Evolutionary conservation across 108 stramenopile genomes (phyloP).

Genomic region (Heterococcus sp.): DNA sequence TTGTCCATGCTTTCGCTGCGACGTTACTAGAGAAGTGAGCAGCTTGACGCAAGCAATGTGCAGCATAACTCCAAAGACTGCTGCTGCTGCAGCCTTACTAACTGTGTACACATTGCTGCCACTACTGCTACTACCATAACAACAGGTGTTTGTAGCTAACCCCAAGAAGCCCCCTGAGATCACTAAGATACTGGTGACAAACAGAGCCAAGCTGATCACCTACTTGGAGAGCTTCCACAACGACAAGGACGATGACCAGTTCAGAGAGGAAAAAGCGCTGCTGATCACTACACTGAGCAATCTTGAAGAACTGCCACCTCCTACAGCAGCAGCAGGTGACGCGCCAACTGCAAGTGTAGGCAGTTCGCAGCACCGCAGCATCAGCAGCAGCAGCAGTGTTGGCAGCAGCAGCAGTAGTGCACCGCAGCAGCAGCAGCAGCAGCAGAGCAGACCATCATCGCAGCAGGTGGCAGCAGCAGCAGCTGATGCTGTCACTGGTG

Average conservation of each 20-base stretch:
- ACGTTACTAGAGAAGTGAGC: too few relatives aligned
- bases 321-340: too few relatives aligned
- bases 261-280: constrained; percentile 89
- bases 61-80: too few relatives aligned
- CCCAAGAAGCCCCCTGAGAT: constrained; percentile 91
- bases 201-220: constrained; percentile 81
- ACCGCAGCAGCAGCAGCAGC: background rate
- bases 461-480: background rate
- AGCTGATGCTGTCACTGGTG: background rate
- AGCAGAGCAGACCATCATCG: background rate
- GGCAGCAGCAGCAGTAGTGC: too few relatives aligned
- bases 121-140: too few relatives aligned
- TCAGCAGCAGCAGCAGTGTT: too few relatives aligned
- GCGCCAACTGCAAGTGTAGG: too few relatives aligned
- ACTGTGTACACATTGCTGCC: too few relatives aligned
- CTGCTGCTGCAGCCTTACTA: too few relatives aligned
- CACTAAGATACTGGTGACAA: constrained; percentile 79
- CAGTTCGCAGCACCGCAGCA: too few relatives aligned
- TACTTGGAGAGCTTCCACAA: constrained; percentile 86
- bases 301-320: constrained; percentile 4
- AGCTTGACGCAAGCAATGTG: too few relatives aligned
- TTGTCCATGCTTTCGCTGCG: too few relatives aligned
- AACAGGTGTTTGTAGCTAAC: constrained; percentile 90
- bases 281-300: constrained; percentile 77
- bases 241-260: constrained; percentile 92